Evolutionary conservation across 768 basidiomycete genomes (phyloP).

Genomic region (Gloeostereum incarnatum): DNA sequence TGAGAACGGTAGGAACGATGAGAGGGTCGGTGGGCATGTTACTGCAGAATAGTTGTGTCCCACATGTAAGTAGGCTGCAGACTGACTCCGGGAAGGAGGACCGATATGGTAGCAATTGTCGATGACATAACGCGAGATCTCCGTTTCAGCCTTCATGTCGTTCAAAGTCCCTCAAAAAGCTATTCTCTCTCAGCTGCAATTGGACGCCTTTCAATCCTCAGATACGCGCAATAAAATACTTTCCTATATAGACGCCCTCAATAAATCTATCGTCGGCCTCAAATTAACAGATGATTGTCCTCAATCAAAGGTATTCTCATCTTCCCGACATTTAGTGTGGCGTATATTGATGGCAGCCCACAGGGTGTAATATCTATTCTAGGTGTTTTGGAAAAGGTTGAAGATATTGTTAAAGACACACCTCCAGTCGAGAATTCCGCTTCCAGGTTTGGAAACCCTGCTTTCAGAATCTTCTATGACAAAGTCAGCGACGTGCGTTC

Average conservation of each 20-base stretch:
- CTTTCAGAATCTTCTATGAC: slow-evolving; percentile 90
- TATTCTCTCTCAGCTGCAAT: slow-evolving; percentile 70
- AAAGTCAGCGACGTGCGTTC: slow-evolving; percentile 53
- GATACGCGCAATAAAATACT: slow-evolving; percentile 60
- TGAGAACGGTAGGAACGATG: slow-evolving; percentile 51
- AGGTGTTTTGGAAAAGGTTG: slow-evolving; percentile 54
- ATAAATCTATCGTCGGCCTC: slow-evolving; percentile 62
- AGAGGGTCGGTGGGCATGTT: slow-evolving; percentile 33
- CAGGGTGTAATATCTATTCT: slow-evolving; percentile 63
- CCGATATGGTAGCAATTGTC: too few species aligned
- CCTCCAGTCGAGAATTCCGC: slow-evolving; percentile 87
- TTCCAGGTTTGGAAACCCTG: slow-evolving; percentile 96
- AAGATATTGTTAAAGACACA: slow-evolving; percentile 53
- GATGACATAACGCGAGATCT: too few species aligned
- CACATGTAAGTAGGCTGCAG: too few species aligned
- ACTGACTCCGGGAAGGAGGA: too few species aligned
- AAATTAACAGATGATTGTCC: slow-evolving; percentile 63
- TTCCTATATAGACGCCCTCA: slow-evolving; percentile 64
- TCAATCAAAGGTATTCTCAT: slow-evolving; percentile 47
- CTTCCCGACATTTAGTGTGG: not conserved
- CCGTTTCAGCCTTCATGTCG: too few species aligned
- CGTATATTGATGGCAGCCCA: slow-evolving; percentile 1
- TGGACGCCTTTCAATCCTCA: slow-evolving; percentile 75
- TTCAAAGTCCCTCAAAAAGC: slow-evolving; percentile 55
- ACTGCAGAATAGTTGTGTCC: too few species aligned